Evolutionary conservation across 352 stramenopile genomes (phyloP), one percentile per base, ranked within the genome.

Genomic region (Thalassiosira hispida): DNA sequence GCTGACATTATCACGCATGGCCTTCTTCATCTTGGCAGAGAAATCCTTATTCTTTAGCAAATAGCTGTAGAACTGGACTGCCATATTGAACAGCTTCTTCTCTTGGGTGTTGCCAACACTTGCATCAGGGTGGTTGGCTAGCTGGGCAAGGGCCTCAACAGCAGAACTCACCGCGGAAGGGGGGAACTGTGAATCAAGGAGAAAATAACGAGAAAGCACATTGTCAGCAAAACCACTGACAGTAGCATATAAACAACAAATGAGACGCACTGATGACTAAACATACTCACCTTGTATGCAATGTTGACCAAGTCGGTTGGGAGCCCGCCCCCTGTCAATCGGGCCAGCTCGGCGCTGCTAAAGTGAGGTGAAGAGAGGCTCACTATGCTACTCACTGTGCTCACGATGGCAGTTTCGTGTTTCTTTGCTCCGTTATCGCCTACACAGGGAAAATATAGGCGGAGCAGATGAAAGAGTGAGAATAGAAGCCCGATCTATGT

Each of bases 21-120:
- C 80, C 44, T 81, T 84, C 18, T 81, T 87, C 49, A 78, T 77
- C 20, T 27, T 56, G 7, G 31, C 46, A 27, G 82, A 84, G 62
- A 92, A 76, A 52, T 90, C 63, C 60, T 73, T 80, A 35, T 85
- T 84, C 65, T 91, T 91, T 11, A 86, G 42, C 20, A 95, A 71
- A 60, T 92, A 91, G 14, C 53, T 77, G 68, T 94, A 93, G 72
- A 95, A 95, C 31, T 83, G 85, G 35, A 75, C 74, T 25, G 81
- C 81, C 16, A 94, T 40, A 27, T 71, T 76, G 22, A 92, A 53
- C 9, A 93, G 55, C 25, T 81, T 86, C 31, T 83, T 77, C 42
- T 73, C 60, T 63, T 88, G 84, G 23, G 76, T 38, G 35, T 57
- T 86, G n/a, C 74, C 29, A 47, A 62, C 25, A 16, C 33, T 70